Conservation (phyloP, 1,284 basidiomycete genomes). For the Leccinum cinnamomeum region DNA sequence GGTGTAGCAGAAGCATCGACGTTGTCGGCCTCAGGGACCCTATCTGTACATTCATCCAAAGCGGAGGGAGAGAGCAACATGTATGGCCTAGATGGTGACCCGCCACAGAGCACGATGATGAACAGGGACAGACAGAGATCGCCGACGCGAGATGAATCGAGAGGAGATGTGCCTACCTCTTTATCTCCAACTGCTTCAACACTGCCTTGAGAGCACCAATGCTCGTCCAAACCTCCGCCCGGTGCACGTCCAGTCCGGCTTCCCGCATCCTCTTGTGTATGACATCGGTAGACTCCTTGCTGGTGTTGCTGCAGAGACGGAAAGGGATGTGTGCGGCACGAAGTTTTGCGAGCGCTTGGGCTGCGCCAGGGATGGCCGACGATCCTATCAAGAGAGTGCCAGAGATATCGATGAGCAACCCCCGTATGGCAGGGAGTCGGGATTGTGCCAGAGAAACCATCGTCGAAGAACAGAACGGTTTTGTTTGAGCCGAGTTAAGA, state of each 20-base stretch:
- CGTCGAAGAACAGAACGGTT: neutral
- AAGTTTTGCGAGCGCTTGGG: constrained; percentile 50
- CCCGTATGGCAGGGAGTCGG: constrained; percentile 41
- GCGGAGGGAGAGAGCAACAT: too few species aligned
- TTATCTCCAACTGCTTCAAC: constrained; percentile 42
- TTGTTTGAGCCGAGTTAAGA: too few species aligned
- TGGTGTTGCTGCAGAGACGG: constrained; percentile 62
- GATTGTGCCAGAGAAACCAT: neutral
- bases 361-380: constrained; percentile 48
- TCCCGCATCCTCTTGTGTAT: constrained; percentile 43
- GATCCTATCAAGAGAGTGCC: constrained; percentile 65
- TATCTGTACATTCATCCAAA: too few species aligned
- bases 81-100: too few species aligned
- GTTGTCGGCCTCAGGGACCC: too few species aligned
- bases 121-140: neutral
- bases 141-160: neutral
- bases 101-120: neutral
- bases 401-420: constrained; percentile 66
- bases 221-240: constrained; percentile 54
- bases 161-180: constrained; percentile 36
- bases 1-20: neutral
- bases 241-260: constrained; percentile 52
- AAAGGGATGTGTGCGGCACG: constrained; percentile 50
- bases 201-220: constrained; percentile 57
- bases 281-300: constrained; percentile 52